phyloP scores from a whole-genome alignment of 2,329 filamentous ascomycete species.

The Alternaria rosae region DNA sequence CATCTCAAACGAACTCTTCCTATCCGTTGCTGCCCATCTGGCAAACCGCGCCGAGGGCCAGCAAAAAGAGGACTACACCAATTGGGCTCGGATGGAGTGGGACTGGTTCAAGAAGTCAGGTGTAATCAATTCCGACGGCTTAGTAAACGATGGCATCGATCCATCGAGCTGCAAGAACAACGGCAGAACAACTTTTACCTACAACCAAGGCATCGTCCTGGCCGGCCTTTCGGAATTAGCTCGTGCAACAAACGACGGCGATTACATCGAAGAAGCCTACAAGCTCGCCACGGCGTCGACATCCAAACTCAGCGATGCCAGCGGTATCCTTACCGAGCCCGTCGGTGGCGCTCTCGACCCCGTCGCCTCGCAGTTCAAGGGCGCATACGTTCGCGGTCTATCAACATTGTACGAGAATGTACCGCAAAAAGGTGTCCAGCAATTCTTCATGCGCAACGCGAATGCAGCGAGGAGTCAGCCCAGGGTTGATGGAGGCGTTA shows the following conservation, averaged over 20 bases:
- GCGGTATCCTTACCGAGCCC: constrained; percentile 46
- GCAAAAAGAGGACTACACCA: constrained; percentile 53
- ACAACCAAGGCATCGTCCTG: constrained; percentile 67
- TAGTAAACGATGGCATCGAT: constrained; percentile 64
- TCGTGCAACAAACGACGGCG: constrained; percentile 50
- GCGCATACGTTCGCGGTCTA: constrained; percentile 47
- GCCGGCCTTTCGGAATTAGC: constrained; percentile 63
- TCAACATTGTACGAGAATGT: constrained; percentile 38
- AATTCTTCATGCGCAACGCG: constrained; percentile 46
- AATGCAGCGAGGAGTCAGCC: constrained; percentile 41
- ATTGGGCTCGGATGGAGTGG: constrained; percentile 62
- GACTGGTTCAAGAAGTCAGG: constrained; percentile 60
- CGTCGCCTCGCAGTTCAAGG: constrained; percentile 48
- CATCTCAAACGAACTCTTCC: constrained; percentile 66
- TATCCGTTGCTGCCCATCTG: constrained; percentile 62
- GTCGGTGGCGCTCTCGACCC: constrained; percentile 31
- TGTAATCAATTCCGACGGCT: constrained; percentile 60
- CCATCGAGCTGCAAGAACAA: constrained; percentile 60
- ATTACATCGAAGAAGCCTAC: constrained; percentile 33
- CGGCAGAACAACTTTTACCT: constrained; percentile 59
- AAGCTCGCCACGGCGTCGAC: constrained; percentile 40
- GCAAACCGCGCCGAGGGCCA: constrained; percentile 57
- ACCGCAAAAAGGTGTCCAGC: constrained; percentile 27
- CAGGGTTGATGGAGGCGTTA: constrained; percentile 51
- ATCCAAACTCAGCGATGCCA: constrained; percentile 26